Base-by-base conservation (phyloP, 176 grass and related monocot genomes). In the Oryza longistaminata region DNA sequence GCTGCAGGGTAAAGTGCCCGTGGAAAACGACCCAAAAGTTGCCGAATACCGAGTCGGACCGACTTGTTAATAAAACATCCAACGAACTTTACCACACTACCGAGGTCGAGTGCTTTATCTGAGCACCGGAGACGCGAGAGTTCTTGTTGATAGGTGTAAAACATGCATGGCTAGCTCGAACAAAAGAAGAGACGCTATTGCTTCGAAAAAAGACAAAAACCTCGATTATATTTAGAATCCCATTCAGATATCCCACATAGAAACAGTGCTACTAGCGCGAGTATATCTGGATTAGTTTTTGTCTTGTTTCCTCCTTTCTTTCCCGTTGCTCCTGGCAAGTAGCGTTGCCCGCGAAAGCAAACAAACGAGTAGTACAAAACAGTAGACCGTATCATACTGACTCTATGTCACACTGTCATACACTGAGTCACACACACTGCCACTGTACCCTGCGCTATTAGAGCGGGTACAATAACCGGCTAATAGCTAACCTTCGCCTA, bases 1-100 rank as follows among this genome's bases (percentile, higher is more conserved):
- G 73, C 55, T 19, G 24, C 66, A 44, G 53, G 17, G 77, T n/a
- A 81, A 89, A 89, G 65, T 9, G 27, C 31, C 21, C 4, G n/a
- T 53, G 66, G 82, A 43, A 50, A 85, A 85, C 29, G 88, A 76
- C 29, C 37, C 78, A 77, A 90, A 81, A 80, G 48, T 42, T 16
- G 3, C 15, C 50, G 65, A 70, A 65, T 77, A 71, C 42, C 87
- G 42, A 77, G 82, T 7, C 21, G 2, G 67, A 6, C 67, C 50
- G 27, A 27, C 42, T 50, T 42, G 70, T 15, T 64, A 64, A 49
- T 5, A 29, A n/a, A 87, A 68, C 60, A 84, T 68, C 44, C 88
- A 77, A 45, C 39, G 13, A 86, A 67, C 78, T 90, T 90, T 90
- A 53, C 43, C 78, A 66, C 12, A 55, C 64, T 52, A 81, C 39